These are phyloP conservation scores for Coccomyxa sp. DNA, from an alignment of 139 green algal species.

Conservation along the genomic window DNA sequence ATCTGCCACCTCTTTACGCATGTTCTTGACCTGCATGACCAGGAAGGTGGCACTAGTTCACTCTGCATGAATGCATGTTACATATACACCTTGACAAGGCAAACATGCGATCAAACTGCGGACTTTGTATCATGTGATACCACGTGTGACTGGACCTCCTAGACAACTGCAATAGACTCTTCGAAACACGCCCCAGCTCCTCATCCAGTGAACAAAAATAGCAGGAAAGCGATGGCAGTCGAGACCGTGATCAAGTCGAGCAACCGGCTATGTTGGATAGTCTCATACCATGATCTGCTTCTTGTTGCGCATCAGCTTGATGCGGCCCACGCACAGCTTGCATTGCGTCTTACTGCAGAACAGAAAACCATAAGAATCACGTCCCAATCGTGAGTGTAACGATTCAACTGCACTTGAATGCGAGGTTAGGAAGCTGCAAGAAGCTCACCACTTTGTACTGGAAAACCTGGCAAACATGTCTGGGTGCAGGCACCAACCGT, in stretches of 20 bases:
- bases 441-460: too few relatives aligned
- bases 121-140: neutral
- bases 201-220: too few relatives aligned
- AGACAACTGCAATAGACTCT: too few relatives aligned
- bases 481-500: too few relatives aligned
- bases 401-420: too few relatives aligned
- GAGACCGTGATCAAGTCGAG: neutral
- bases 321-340: constrained; percentile 54
- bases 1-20: constrained; percentile 68
- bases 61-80: too few relatives aligned
- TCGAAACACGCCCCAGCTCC: neutral
- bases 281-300: constrained; percentile 31
- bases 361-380: neutral
- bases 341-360: constrained; percentile 62
- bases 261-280: neutral
- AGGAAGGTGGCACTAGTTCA: neutral
- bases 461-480: too few relatives aligned
- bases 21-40: constrained; percentile 51
- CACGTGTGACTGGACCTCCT: too few relatives aligned
- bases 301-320: constrained; percentile 81
- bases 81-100: neutral
- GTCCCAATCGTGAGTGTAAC: too few relatives aligned
- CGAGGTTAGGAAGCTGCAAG: too few relatives aligned
- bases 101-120: neutral
- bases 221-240: neutral